Evolutionary conservation across 2,329 filamentous ascomycete species (phyloP).

Genomic region (Bipolaris victoriae): DNA sequence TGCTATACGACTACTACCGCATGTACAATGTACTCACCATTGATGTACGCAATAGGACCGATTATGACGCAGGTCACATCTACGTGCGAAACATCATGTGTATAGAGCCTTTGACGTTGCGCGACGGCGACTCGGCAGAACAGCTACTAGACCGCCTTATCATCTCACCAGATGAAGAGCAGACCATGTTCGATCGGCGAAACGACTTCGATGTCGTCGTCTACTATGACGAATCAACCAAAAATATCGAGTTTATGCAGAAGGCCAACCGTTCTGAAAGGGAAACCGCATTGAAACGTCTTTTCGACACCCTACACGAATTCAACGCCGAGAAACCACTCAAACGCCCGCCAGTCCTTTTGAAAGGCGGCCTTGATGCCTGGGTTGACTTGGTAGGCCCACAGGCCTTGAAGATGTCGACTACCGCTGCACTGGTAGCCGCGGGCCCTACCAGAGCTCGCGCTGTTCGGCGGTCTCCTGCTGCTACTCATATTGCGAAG

Average conservation of each 20-base stretch:
- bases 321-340: conserved; percentile 82
- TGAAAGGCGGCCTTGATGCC: conserved; percentile 82
- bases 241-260: conserved; percentile 63
- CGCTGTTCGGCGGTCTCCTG: conserved; percentile 60
- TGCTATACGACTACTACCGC: conserved; percentile 73
- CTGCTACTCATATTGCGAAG: conserved; percentile 58
- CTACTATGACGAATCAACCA: conserved; percentile 79
- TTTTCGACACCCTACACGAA: conserved; percentile 80
- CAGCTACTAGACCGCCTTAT: conserved; percentile 72
- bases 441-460: conserved; percentile 55
- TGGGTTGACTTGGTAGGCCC: conserved; percentile 85
- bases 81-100: conserved; percentile 84
- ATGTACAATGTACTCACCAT: conserved; percentile 76
- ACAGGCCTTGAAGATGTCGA: conserved; percentile 65
- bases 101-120: conserved; percentile 80
- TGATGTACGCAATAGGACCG: conserved; percentile 79
- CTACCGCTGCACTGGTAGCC: conserved; percentile 59
- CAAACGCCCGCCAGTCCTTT: conserved; percentile 73
- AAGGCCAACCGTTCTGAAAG: conserved; percentile 52
- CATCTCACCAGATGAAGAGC: conserved; percentile 75
- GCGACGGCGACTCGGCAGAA: conserved; percentile 70
- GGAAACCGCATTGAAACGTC: conserved; percentile 65
- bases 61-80: conserved; percentile 89
- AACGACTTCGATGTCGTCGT: conserved; percentile 85
- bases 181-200: conserved; percentile 72